Base-by-base conservation (phyloP, 805 yeast genomes). In the Yarrowia sp. region DNA sequence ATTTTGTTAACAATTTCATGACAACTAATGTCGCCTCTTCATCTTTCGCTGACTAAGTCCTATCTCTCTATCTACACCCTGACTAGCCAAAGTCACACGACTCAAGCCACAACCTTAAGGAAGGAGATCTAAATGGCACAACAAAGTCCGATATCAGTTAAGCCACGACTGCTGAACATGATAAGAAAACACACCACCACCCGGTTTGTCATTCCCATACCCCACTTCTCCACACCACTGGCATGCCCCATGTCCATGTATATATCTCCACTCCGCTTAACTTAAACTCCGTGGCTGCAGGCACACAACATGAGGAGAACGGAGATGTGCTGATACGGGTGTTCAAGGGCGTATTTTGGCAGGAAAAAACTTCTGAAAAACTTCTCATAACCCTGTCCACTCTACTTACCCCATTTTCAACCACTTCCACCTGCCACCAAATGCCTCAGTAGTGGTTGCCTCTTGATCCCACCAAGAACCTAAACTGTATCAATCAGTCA, bases 211-310 rank as follows among this genome's bases (percentile, higher is more conserved):
- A 1, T 0, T 1, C 3, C 6, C 30, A 24, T 24, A 24, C 30
- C 30, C 30, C 30, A 44, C 33, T 13, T 12, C n/a, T 44, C 30
- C 33, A 13, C 14, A 43, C n/a, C 9, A 6, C 49, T 15, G 30
- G 19, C 58, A 52, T 52, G 58, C 13, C 52, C 56, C 56, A 17
- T 52, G 43, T 20, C 19, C 44, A 40, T 40, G 44, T 40, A 30
- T 8, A 38, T 13, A 36, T 38, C 58, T 52, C 58, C 58, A 52
- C 58, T 20, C 53, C 33, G 58, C 34, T 9, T 38, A 52, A 52
- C 58, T 52, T 52, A 52, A 52, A 36, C 58, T 20, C 56, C 19
- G 40, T 38, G 42, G 33, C 58, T 52, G 58, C 58, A 52, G 58
- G 58, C 58, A 52, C 58, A 19, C 3, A 13, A 17, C 43, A 52